Percentiles rank a stretch among this genome's conserved stretches.
Evolutionary conservation across 352 stramenopile species (phyloP).

Genomic region (Pythium phragmitis): DNA sequence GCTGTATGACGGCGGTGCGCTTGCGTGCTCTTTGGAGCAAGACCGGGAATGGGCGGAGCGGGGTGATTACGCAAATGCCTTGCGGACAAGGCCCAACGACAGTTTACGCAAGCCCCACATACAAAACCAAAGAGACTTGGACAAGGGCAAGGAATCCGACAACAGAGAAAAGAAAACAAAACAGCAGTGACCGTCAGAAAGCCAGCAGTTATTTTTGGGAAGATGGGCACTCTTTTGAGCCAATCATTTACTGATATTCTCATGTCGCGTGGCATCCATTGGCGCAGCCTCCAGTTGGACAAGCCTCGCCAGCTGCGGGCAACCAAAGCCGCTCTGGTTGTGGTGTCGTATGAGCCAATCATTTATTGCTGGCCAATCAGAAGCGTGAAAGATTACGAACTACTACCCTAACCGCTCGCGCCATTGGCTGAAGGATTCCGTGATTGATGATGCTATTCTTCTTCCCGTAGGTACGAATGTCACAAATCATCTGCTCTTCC

Average conservation of each 20-base stretch:
- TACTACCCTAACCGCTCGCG: conserved; percentile 2
- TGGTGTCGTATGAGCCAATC: conserved; percentile 31
- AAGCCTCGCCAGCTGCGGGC: not conserved
- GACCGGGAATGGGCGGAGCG: conserved; percentile 1
- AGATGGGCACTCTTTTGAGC: conserved; percentile 1
- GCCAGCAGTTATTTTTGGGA: conserved; percentile 4
- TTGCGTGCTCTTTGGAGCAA: not conserved
- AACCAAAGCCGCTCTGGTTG: not conserved
- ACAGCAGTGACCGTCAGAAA: conserved; percentile 14
- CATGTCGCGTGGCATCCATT: conserved; percentile 20
- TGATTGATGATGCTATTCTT: conserved; percentile 15
- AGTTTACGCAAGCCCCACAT: conserved; percentile 30
- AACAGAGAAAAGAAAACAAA: conserved; percentile 7
- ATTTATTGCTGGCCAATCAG: conserved; percentile 24
- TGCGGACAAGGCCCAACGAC: not conserved
- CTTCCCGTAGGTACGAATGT: conserved; percentile 9
- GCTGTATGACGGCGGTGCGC: conserved; percentile 5
- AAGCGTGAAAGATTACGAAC: conserved; percentile 21
- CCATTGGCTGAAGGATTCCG: not conserved
- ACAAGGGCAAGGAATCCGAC: not conserved
- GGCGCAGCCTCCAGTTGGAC: conserved; percentile 8
- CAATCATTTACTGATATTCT: not conserved
- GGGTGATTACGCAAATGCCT: conserved; percentile 28
- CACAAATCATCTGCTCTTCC: not conserved
- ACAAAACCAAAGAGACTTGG: not conserved